Evolutionary conservation across 2,329 filamentous ascomycete species (phyloP).

Genomic region (Colletotrichum cordylinicola): DNA sequence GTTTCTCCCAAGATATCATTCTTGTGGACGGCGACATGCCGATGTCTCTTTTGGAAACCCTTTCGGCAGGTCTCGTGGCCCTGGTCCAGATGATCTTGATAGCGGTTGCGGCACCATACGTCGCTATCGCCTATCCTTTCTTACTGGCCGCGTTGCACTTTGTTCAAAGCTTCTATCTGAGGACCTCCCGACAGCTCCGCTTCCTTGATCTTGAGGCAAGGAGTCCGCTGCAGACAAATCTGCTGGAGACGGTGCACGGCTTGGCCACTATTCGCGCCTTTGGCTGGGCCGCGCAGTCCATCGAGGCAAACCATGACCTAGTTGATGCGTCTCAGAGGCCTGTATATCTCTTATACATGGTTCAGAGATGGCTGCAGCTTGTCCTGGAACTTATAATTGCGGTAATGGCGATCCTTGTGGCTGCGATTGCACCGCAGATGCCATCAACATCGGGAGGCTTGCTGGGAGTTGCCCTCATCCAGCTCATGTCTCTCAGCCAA

Average conservation of each 20-base stretch:
- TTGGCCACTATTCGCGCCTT: constrained; percentile 56
- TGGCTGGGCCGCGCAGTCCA: constrained; percentile 45
- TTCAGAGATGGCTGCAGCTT: constrained; percentile 55
- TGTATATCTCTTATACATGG: constrained; percentile 52
- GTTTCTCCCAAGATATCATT: constrained; percentile 23
- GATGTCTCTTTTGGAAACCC: constrained; percentile 1
- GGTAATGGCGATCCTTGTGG: constrained; percentile 51
- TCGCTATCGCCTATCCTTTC: background rate
- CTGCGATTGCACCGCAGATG: constrained; percentile 40
- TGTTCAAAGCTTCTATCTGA: constrained; percentile 59
- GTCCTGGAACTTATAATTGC: constrained; percentile 57
- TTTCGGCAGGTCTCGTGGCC: constrained; percentile 26
- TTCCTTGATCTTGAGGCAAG: constrained; percentile 58
- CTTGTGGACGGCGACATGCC: constrained; percentile 25
- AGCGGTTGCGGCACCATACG: background rate
- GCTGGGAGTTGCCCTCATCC: constrained; percentile 32
- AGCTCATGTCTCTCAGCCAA: constrained; percentile 29
- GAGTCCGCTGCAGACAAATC: constrained; percentile 54
- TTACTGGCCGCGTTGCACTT: constrained; percentile 14
- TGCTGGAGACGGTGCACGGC: constrained; percentile 53
- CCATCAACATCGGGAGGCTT: constrained; percentile 30
- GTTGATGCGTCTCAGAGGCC: constrained; percentile 53
- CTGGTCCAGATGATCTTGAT: background rate
- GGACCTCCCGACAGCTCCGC: constrained; percentile 59
- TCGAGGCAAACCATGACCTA: constrained; percentile 37